Evolutionary conservation across 2,329 filamentous ascomycete genomes (phyloP).

Genomic region (Shiraia sp.): DNA sequence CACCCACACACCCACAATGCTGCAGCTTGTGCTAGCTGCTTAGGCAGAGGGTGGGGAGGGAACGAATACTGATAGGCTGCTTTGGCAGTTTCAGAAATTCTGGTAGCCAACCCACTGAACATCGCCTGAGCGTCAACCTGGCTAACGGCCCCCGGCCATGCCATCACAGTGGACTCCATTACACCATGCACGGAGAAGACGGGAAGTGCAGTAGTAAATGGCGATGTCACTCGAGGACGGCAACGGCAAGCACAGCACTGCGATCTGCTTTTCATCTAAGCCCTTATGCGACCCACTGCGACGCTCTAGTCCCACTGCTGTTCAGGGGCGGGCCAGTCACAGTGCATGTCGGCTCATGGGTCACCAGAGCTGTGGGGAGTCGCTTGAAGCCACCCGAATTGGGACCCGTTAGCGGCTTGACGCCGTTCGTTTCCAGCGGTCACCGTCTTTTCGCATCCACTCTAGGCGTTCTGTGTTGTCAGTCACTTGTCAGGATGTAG

Average conservation of each 20-base stretch:
- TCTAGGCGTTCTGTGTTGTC: conserved; percentile 9
- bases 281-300: conserved; percentile 3
- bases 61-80: conserved; percentile 1
- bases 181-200: conserved; percentile 1
- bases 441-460: conserved; percentile 7
- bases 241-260: conserved; percentile 3
- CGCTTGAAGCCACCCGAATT: conserved; percentile 14
- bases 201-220: conserved; percentile 11
- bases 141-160: neutral
- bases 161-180: neutral
- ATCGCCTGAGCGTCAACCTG: neutral
- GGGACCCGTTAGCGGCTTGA: neutral
- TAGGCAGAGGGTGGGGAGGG: neutral
- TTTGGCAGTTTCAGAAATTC: conserved; percentile 1
- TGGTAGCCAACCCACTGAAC: no score
- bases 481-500: neutral
- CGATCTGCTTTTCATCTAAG: conserved; percentile 26
- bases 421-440: neutral
- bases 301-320: conserved; percentile 5
- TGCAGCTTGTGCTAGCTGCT: conserved; percentile 10
- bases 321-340: conserved; percentile 19
- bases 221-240: conserved; percentile 18
- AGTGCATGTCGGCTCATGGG: neutral
- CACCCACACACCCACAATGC: neutral
- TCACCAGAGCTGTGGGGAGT: conserved; percentile 9